A percentile compares a stretch with the other conserved stretches of the same genome.
phyloP scores from a whole-genome alignment of 2,329 filamentous ascomycete species.

The Botrytis aclada region DNA sequence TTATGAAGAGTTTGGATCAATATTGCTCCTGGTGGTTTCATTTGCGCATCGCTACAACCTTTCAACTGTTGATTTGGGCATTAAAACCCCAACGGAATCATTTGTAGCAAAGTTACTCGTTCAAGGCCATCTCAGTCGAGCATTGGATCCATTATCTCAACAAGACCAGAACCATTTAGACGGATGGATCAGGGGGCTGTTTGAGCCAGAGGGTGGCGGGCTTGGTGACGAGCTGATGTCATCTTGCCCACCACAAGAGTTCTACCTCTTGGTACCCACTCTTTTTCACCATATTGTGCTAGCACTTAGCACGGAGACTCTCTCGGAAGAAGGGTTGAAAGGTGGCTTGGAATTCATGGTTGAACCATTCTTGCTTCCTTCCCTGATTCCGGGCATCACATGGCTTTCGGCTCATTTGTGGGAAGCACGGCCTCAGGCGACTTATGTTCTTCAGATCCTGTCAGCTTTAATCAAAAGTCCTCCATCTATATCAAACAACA shows the following conservation, averaged over 20 bases:
- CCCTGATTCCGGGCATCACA: slow-evolving; percentile 67
- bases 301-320: slow-evolving; percentile 61
- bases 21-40: slow-evolving; percentile 69
- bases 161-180: slow-evolving; percentile 63
- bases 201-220: slow-evolving; percentile 68
- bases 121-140: slow-evolving; percentile 55
- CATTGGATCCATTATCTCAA: slow-evolving; percentile 58
- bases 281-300: slow-evolving; percentile 73
- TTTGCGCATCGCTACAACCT: slow-evolving; percentile 75
- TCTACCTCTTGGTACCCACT: slow-evolving; percentile 74
- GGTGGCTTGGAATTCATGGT: slow-evolving; percentile 76
- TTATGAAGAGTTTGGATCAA: slow-evolving; percentile 80
- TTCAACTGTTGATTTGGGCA: slow-evolving; percentile 60
- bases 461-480: slow-evolving; percentile 66
- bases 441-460: slow-evolving; percentile 67
- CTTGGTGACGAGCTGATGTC: slow-evolving; percentile 79
- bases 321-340: slow-evolving; percentile 69
- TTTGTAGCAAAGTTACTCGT: slow-evolving; percentile 67
- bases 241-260: slow-evolving; percentile 77
- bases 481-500: slow-evolving; percentile 59
- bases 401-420: slow-evolving; percentile 71
- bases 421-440: slow-evolving; percentile 62
- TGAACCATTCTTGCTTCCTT: slow-evolving; percentile 77
- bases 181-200: slow-evolving; percentile 75
- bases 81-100: slow-evolving; percentile 52